Percentiles rank a stretch among this genome's conserved stretches.
Conservation (phyloP, 148 eudicot genomes). For the Arbutus unedo region DNA sequence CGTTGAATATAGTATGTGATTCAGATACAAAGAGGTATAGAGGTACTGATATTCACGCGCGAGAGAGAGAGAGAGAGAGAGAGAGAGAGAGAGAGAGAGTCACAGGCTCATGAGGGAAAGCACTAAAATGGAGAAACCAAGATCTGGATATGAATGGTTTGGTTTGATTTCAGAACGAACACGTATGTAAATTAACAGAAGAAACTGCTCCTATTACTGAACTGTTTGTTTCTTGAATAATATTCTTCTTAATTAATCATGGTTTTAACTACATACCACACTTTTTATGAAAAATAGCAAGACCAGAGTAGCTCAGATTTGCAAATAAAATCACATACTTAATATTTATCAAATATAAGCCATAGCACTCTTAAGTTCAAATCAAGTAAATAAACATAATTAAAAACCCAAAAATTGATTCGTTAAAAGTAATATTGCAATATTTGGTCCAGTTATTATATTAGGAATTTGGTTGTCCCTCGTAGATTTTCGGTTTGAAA, state of each 20-base stretch:
- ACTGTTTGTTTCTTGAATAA: neutral
- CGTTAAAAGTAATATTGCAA: neutral
- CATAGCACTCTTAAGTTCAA: neutral
- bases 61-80: neutral
- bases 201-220: neutral
- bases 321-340: neutral
- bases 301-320: neutral
- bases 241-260: no score
- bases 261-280: neutral
- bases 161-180: neutral
- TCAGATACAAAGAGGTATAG: constrained; percentile 4
- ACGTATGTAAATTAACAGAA: neutral
- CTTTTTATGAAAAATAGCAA: neutral
- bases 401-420: no score
- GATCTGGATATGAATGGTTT: neutral
- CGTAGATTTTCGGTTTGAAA: no score
- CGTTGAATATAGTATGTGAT: constrained; percentile 1
- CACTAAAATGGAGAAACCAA: constrained; percentile 19
- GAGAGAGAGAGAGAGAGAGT: constrained; percentile 14
- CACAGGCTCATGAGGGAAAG: constrained; percentile 30
- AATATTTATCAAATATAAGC: neutral
- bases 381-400: neutral
- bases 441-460: neutral
- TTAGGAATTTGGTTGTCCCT: no score
- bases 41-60: neutral